These are phyloP conservation scores for Bruguiera hainesii DNA, from an alignment of 441 rosid genomes.

Conservation along the genomic window DNA sequence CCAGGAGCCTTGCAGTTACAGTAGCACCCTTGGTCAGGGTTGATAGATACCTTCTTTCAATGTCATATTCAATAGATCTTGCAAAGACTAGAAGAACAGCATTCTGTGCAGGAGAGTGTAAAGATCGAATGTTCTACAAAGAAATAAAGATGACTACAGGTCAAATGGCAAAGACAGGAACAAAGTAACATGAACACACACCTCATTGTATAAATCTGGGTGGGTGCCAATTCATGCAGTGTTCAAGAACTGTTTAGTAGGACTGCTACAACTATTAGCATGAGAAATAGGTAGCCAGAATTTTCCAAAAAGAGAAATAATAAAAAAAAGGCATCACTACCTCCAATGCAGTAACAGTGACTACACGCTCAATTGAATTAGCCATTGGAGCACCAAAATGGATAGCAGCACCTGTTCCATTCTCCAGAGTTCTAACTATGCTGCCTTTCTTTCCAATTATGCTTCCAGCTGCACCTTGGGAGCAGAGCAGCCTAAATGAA, in stretches of 20 bases:
- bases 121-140: conserved; percentile 42
- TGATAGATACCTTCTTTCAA: conserved; percentile 34
- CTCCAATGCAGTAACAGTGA: conserved; percentile 59
- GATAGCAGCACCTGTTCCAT: conserved; percentile 58
- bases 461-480: conserved; percentile 46
- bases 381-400: conserved; percentile 32
- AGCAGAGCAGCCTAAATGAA: conserved; percentile 49
- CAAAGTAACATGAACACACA: too few species aligned
- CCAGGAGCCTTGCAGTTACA: conserved; percentile 53
- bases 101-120: conserved; percentile 58
- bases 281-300: background rate
- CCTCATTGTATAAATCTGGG: too few species aligned
- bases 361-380: conserved; percentile 40
- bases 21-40: conserved; percentile 26
- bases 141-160: conserved; percentile 12
- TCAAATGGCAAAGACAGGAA: background rate
- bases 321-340: conserved; percentile 25
- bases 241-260: background rate
- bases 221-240: too few species aligned
- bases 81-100: conserved; percentile 51
- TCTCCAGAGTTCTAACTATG: conserved; percentile 50
- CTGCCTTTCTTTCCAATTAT: conserved; percentile 62
- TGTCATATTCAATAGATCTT: conserved; percentile 48
- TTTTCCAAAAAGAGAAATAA: background rate
- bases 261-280: conserved; percentile 1